Percentiles rank a stretch among this genome's conserved stretches.
Conservation (phyloP, 192 early-diverging fungal species). For the Gryganskiella cystojenkinii region DNA sequence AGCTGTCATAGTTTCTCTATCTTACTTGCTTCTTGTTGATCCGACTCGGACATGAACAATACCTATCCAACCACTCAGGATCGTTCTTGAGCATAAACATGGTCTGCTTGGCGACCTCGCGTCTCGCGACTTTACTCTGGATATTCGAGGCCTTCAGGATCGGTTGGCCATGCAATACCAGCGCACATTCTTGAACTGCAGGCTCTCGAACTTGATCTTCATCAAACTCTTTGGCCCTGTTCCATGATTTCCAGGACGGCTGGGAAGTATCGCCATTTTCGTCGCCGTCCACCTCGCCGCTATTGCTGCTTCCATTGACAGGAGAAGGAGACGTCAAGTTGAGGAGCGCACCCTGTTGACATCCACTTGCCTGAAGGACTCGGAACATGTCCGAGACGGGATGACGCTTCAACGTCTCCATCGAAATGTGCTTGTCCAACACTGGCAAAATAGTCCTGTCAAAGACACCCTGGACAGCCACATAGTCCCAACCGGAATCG, state of each 20-base stretch:
- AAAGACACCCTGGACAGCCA: conserved; percentile 17
- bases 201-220: not conserved
- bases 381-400: conserved; percentile 52
- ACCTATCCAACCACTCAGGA: conserved; percentile 19
- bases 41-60: conserved; percentile 35
- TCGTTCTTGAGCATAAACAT: conserved; percentile 38
- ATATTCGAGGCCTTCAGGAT: not conserved
- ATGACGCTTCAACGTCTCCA: conserved; percentile 58
- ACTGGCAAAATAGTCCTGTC: conserved; percentile 50
- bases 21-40: not conserved
- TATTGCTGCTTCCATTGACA: not conserved
- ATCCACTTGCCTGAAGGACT: conserved; percentile 55
- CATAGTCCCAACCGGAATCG: conserved; percentile 71
- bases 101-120: conserved; percentile 42
- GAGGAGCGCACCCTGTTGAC: conserved; percentile 50
- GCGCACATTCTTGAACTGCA: not conserved
- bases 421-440: conserved; percentile 54
- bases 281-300: not conserved
- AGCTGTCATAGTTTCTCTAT: too few relatives aligned
- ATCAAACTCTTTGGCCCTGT: not conserved
- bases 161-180: conserved; percentile 4
- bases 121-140: conserved; percentile 42
- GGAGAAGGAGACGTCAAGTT: conserved; percentile 21
- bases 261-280: not conserved
- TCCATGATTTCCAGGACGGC: not conserved